These are phyloP conservation scores for Alternaria sp. DNA, from an alignment of 2,329 filamentous ascomycete species.

Conservation along the genomic window DNA sequence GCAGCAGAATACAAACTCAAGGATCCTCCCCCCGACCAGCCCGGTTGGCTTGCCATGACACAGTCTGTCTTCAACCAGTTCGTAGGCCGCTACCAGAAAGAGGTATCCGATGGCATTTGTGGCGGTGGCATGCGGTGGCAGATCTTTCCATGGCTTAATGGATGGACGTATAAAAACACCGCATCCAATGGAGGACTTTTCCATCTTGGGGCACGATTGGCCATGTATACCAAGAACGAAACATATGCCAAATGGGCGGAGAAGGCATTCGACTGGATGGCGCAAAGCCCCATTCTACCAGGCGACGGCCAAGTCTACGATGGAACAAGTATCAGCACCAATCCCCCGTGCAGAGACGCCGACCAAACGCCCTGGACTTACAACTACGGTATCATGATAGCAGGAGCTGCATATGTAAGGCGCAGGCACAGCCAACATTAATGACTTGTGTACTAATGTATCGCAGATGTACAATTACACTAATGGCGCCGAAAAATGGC, in stretches of 20 bases:
- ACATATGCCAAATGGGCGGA: slow-evolving; percentile 51
- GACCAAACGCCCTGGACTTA: slow-evolving; percentile 50
- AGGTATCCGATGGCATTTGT: slow-evolving; percentile 37
- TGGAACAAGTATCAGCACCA: slow-evolving; percentile 32
- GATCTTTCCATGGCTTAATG: slow-evolving; percentile 47
- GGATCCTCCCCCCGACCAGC: slow-evolving; percentile 51
- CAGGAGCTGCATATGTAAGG: slow-evolving; percentile 45
- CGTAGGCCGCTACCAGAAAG: slow-evolving; percentile 44
- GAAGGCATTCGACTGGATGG: slow-evolving; percentile 50
- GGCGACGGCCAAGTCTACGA: slow-evolving; percentile 43
- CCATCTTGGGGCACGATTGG: slow-evolving; percentile 50
- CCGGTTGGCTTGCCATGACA: slow-evolving; percentile 57
- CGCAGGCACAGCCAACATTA: too few species aligned
- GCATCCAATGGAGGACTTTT: slow-evolving; percentile 52
- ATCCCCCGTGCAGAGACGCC: slow-evolving; percentile 38
- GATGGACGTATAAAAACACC: slow-evolving; percentile 52
- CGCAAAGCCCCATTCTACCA: slow-evolving; percentile 35
- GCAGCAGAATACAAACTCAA: slow-evolving; percentile 63
- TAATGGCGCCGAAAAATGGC: slow-evolving; percentile 49
- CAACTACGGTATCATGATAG: slow-evolving; percentile 51
- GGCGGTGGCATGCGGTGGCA: slow-evolving; percentile 51
- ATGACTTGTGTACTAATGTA: slow-evolving; percentile 12
- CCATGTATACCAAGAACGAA: slow-evolving; percentile 50
- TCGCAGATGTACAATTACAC: slow-evolving; percentile 53
- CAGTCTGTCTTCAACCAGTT: slow-evolving; percentile 53